Base-by-base conservation (phyloP, 108 stramenopile species). In the Thalassiosira profunda region DNA sequence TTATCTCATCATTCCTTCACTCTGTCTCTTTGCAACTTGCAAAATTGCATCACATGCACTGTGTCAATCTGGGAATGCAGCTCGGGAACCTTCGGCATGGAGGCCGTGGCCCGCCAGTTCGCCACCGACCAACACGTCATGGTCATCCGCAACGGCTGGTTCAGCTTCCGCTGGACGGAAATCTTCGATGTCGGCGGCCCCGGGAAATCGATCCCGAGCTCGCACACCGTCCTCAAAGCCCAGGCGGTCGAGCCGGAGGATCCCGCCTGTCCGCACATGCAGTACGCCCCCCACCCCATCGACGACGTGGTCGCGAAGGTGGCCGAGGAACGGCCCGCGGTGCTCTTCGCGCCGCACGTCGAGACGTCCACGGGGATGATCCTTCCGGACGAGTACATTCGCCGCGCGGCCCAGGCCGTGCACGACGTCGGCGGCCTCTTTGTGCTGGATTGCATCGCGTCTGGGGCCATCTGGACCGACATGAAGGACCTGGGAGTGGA, bases 281-380 rank as follows among this genome's bases (percentile, higher is more conserved):
- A 91, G 18, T 96, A 86, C 57, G 82, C 76, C 14, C 94, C 96
- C 1, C 81, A 87, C 51, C 91, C 91, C n/a, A 87, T 95, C 42
- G 91, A 94, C 40, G 84, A 88, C 26, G 96, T 95, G 11, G 89
- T 95, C 31, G 80, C 69, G 33, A 87, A 73, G 64, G 90, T 97
- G 56, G 47, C 67, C 20, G 78, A 88, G 48, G 91, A 94, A 74
- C 79, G 86, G n/a, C 96, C 96, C 14, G 79, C 83, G 6, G 91
- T 88, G 2, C 45, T 97, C 23, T 95, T 93, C 74, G 89, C 91
- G 8, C 92, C 96, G 1, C 96, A 97, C 52, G 96, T 97, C 5
- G 96, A 97, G 64, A 97, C 96, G 0, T 84, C 84, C 24, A 94
- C 94, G 18, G 96, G 96, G 11, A 97, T 97, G 80, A 88, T 97